phyloP scores from a whole-genome alignment of 306 rosid genomes.

The Begonia loranthoides region DNA sequence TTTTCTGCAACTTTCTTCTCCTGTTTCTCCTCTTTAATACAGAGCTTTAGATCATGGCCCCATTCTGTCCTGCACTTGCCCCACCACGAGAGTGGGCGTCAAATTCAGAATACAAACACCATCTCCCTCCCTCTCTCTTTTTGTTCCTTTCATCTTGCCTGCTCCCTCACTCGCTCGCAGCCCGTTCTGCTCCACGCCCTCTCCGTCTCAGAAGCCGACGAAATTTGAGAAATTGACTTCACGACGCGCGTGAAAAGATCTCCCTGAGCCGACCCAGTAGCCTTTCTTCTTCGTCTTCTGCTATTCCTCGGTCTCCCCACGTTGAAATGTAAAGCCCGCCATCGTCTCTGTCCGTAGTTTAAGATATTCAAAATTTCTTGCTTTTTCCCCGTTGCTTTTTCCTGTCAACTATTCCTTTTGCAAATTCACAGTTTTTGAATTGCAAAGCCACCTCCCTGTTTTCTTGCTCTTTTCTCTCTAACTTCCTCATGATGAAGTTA shows the following conservation, averaged over 20 bases:
- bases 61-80: no score
- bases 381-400: slow-evolving; percentile 7
- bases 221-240: slow-evolving; percentile 24
- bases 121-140: not conserved
- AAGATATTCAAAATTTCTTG: slow-evolving; percentile 9
- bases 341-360: slow-evolving; percentile 19
- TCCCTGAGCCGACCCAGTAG: slow-evolving; percentile 14
- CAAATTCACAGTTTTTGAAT: not conserved
- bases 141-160: not conserved
- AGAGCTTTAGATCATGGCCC: no score
- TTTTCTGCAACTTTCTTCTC: no score
- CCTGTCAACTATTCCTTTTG: not conserved
- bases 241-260: slow-evolving; percentile 40
- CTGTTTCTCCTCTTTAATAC: no score
- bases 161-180: not conserved
- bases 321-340: slow-evolving; percentile 94
- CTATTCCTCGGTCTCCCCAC: slow-evolving; percentile 1
- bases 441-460: not conserved
- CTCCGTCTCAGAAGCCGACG: slow-evolving; percentile 1
- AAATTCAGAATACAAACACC: no score
- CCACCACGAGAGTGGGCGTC: no score
- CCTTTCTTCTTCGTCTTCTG: no score
- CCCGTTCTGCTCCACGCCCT: not conserved
- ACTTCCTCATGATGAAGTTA: slow-evolving; percentile 30
- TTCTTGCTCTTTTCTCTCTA: not conserved